Percentiles rank a stretch among this genome's conserved stretches.
These are phyloP conservation scores for Beta macrorhiza DNA, from an alignment of 179 eudicot species.

Conservation along the genomic window DNA sequence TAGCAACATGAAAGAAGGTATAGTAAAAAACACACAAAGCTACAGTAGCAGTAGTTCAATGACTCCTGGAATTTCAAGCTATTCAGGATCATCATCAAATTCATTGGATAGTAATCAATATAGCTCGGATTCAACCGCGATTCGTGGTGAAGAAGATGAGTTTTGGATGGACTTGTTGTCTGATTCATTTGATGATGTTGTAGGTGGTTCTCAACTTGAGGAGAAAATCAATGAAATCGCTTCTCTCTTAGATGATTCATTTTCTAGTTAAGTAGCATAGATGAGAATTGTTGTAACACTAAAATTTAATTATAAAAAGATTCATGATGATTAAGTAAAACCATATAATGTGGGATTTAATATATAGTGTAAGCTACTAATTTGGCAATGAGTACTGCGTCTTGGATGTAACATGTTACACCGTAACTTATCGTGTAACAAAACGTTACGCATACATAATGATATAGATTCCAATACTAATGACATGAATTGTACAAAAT, in stretches of 20 bases:
- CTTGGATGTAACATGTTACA: no score
- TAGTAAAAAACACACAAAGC: not conserved
- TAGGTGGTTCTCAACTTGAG: slow-evolving; percentile 20
- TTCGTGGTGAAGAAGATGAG: slow-evolving; percentile 12
- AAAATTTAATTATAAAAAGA: not conserved
- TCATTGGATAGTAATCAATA: not conserved
- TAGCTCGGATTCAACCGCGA: not conserved
- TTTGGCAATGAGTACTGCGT: no score
- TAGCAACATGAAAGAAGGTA: not conserved
- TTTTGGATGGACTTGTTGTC: slow-evolving; percentile 34
- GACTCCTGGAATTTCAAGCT: slow-evolving; percentile 20
- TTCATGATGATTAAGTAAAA: no score
- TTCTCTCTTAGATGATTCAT: slow-evolving; percentile 22
- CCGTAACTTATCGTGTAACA: no score
- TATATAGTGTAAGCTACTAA: no score
- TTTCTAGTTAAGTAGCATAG: not conserved
- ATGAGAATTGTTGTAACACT: not conserved
- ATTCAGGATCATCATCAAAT: slow-evolving; percentile 17
- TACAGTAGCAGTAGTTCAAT: not conserved
- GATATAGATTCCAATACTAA: no score
- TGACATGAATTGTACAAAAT: no score
- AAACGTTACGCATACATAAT: no score
- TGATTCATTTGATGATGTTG: slow-evolving; percentile 27
- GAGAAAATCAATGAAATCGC: slow-evolving; percentile 31
- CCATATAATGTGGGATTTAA: no score